These are phyloP conservation scores for Daldinia bambusicola DNA, from an alignment of 495 filamentous ascomycete genomes.

Conservation along the genomic window DNA sequence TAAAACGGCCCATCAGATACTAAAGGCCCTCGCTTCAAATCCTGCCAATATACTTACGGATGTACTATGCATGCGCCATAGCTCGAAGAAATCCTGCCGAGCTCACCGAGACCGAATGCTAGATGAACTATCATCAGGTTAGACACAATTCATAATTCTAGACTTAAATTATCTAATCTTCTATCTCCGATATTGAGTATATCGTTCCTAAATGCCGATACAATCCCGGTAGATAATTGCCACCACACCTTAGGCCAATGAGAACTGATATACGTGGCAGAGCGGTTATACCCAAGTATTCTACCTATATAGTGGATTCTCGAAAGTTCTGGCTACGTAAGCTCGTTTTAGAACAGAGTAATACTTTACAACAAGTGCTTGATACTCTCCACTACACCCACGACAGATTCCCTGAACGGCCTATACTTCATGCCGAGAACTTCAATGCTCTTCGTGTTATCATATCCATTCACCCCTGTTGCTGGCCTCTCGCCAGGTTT, in stretches of 20 bases:
- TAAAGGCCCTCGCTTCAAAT: background rate
- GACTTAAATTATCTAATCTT: background rate
- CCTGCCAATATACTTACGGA: background rate
- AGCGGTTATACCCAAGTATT: background rate
- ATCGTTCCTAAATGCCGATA: background rate
- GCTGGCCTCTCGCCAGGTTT: background rate
- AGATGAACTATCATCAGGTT: too few species aligned
- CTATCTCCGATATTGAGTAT: background rate
- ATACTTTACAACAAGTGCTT: background rate
- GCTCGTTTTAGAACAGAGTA: background rate
- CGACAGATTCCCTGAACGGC: conserved; percentile 1
- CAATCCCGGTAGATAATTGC: background rate
- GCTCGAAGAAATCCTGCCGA: too few species aligned
- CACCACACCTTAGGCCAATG: background rate
- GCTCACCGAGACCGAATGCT: too few species aligned
- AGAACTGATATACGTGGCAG: background rate
- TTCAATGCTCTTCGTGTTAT: conserved; percentile 2
- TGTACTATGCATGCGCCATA: background rate
- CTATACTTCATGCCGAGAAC: background rate
- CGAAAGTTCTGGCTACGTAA: background rate
- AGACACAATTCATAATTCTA: too few species aligned
- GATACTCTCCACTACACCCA: background rate
- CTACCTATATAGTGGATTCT: background rate
- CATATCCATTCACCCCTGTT: background rate
- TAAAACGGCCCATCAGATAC: too few species aligned